Evolutionary conservation across 2,329 filamentous ascomycete species (phyloP), one percentile per base, ranked within the genome.

Genomic region (Emmonsia crescens): DNA sequence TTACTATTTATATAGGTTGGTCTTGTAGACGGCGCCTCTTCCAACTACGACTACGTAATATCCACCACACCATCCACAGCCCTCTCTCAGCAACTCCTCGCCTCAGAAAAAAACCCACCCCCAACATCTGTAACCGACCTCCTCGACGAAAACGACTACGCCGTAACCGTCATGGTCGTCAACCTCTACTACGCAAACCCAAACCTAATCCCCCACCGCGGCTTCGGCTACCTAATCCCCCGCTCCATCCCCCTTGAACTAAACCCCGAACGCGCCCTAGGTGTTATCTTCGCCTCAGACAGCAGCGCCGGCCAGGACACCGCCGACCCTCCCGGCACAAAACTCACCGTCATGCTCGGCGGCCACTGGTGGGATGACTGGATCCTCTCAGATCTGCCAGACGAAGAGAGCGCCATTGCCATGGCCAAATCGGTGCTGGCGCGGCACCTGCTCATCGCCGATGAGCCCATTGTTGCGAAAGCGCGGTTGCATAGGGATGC

Each of bases 201-300:
- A 6, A 71, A 83, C 62, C 76, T 96, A 42, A 79, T 89, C 57
- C 83, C 84, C 16, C 78, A 85, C 61, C 76, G 79, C 36, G 94
- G 92, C 21, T 95, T 97, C 71, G 94, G 94, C 66, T 97, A 97
- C 74, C 83, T 99, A 5, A 89, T 99, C 63, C 93, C 94, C 1
- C 85, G 85, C 63, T 85, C 85, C 19, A 81, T 89, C 1, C 82
- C 86, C 2, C 79, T 81, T 56, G 83, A 85, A 44, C 81, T 90
- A 66, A 96, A 96, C 71, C 88, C 89, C 1, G 89, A 96, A 73
- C 83, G 85, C 64, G 89, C 88, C 0, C 85, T 99, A 5, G 94
- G 94, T 64, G 92, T 97, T 59, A 88, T 97, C 63, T 97, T 97
- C 74, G 91, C 96, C 74, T 89, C 86, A 2, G 85, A 90, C 65